Evolutionary conservation across 75 land plant genomes (phyloP), one percentile per base, ranked within the genome.

Genomic region (Cupressus sempervirens): DNA sequence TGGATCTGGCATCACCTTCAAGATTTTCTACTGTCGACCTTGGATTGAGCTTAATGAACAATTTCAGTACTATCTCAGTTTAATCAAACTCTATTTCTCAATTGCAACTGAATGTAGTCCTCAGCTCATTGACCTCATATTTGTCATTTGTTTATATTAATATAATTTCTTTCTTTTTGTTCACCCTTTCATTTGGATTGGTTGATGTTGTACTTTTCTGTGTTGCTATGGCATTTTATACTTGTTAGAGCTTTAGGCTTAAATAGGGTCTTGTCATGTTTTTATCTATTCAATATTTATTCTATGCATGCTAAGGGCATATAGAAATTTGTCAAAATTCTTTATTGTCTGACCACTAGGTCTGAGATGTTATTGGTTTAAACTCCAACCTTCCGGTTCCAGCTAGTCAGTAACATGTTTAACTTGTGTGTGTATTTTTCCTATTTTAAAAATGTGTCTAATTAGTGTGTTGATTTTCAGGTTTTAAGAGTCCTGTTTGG

Each of bases 401-500:
- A 43, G 45, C 45, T 43, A 43, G 45, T 6, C 45, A 43, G 45
- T 43, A 43, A 0, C 45, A 43, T 43, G 45, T 43, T 43, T 43
- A 43, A 43, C 38, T 62, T 74, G 8, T 48, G 36, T 43, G 32
- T 65, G 34, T 68, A 40, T 82, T 82, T 50, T 29, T 84, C 82
- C 20, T 35, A n/a, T 15, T 48, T 48, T 48, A 8, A 40, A 29
- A 38, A 10, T 3, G 34, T 85, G 23, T 23, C 32, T 8, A n/a
- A n/a, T 32, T 62, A 35, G 20, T 26, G 32, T 85, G 84, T 62
- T 73, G 62, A 46, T 82, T 10, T 90, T 90, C 97, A 98, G 99
- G 65, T 95, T 40, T 85, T 96, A 67, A 92, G 93, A 72, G 80
- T 94, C 41, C 83, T 93, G 11, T 86, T 90, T 86, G 88, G 93